These are phyloP conservation scores for Phytophthora tentaculata DNA, from an alignment of 352 stramenopile species.

Conservation along the genomic window DNA sequence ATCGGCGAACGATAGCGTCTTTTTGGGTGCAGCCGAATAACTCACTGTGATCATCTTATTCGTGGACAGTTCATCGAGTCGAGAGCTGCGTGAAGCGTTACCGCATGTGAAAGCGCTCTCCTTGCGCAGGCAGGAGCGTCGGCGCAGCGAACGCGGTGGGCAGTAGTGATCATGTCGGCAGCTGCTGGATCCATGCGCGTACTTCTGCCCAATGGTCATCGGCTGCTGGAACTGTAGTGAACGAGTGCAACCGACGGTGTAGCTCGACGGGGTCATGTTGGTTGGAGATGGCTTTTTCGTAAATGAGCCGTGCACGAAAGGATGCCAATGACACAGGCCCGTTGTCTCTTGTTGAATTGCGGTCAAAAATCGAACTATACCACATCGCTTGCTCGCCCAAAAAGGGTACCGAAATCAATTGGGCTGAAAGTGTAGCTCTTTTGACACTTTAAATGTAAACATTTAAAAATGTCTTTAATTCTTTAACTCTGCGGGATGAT, in stretches of 20 bases:
- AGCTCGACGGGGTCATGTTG: constrained; percentile 34
- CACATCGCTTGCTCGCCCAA: not conserved
- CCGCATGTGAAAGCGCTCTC: constrained; percentile 51
- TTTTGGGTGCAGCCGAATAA: constrained; percentile 48
- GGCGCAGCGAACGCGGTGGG: constrained; percentile 16
- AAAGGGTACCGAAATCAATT: not conserved
- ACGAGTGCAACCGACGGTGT: constrained; percentile 6
- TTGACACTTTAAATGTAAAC: too few species aligned
- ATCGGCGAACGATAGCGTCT: constrained; percentile 66
- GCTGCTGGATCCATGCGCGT: constrained; percentile 7
- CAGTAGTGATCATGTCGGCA: constrained; percentile 11
- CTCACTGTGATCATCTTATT: constrained; percentile 44
- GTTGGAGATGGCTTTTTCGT: constrained; percentile 1
- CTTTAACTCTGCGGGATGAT: too few species aligned
- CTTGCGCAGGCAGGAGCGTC: constrained; percentile 54
- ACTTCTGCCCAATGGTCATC: constrained; percentile 38
- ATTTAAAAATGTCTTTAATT: too few species aligned
- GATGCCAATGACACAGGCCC: not conserved
- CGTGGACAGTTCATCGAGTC: constrained; percentile 41
- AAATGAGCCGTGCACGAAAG: constrained; percentile 26
- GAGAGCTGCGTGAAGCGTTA: constrained; percentile 24
- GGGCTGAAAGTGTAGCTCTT: too few species aligned
- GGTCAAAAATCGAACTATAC: not conserved
- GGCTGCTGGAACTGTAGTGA: constrained; percentile 35
- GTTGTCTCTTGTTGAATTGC: not conserved